Base-by-base conservation (phyloP, 192 early-diverging fungal genomes). In the Gigaspora rosea region DNA sequence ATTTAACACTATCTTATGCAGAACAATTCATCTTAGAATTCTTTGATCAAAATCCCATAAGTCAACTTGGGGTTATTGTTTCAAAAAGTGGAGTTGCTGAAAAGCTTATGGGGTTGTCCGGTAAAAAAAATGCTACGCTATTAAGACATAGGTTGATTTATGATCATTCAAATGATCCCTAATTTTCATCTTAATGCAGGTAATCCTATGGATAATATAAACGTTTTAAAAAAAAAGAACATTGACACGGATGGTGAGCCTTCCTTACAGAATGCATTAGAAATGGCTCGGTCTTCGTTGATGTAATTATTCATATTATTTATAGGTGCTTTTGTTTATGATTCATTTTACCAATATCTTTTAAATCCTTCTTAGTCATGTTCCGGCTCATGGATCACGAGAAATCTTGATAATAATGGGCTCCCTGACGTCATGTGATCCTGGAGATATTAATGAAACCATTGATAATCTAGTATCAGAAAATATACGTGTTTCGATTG, bases 41-140 rank as follows among this genome's bases (percentile, higher is more conserved):
- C 79, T 95, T 97, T 80, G 95, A 97, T 84, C 95, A 97, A 79
- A 99, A 99, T 79, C 96, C 97, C 1, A 91, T 99, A 32, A 92
- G 92, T 10, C 94, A 94, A 82, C 84, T 98, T 35, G 91, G 93
- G 13, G 80, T 99, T 3, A 87, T 98, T 13, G 86, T 90, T 3
- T 97, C 93, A 6, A 87, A 91, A 63, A 94, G 98, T 80, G 94
- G 93, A 47, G 78, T 95, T 67, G 95, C 95, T 1, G 94, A 97
- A 80, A 90, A 90, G 80, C 50, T 95, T 67, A 91, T 93, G 8
- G 96, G 97, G n/a, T 77, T 97, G 71, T 88, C 90, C 61, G 94
- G 95, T 81, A 71, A 58, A 74, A 33, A 54, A 18, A 41, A 41
- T 41, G 36, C 64, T 18, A 66, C 13, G 35, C 64, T 66, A 18